Evolutionary conservation across 805 yeast species (phyloP).

Genomic region (Sugiyamaella mastotermitis): DNA sequence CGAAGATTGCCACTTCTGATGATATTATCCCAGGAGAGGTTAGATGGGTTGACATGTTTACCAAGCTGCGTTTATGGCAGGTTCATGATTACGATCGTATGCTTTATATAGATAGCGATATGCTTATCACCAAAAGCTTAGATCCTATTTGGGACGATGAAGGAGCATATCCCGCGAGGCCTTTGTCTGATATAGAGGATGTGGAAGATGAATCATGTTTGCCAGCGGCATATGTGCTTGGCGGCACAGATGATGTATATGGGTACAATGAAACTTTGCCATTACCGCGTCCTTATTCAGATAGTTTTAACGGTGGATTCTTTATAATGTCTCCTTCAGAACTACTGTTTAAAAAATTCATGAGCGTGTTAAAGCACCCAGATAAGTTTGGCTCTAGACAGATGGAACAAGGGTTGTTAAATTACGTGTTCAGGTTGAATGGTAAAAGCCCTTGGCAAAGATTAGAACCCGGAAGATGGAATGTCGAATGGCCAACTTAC

Average conservation of each 20-base stretch:
- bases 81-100: slow-evolving; percentile 10
- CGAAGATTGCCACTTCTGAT: too few relatives aligned
- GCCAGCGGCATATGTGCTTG: slow-evolving; percentile 9
- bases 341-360: slow-evolving; percentile 6
- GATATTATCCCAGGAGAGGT: slow-evolving; percentile 2
- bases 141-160: slow-evolving; percentile 11
- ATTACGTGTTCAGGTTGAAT: slow-evolving; percentile 10
- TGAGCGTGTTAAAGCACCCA: slow-evolving; percentile 6
- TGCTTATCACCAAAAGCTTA: slow-evolving; percentile 7
- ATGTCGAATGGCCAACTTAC: slow-evolving; percentile 11
- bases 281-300: slow-evolving; percentile 2
- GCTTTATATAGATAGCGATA: slow-evolving; percentile 13
- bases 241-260: slow-evolving; percentile 11
- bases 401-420: slow-evolving; percentile 14
- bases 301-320: slow-evolving; percentile 13
- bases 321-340: slow-evolving; percentile 8
- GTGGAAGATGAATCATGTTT: slow-evolving; percentile 6
- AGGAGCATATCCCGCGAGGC: slow-evolving; percentile 4
- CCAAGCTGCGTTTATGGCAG: slow-evolving; percentile 11
- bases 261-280: slow-evolving; percentile 11
- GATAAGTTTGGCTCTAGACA: slow-evolving; percentile 4
- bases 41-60: slow-evolving; percentile 12
- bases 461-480: slow-evolving; percentile 12
- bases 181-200: not conserved
- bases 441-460: slow-evolving; percentile 12